Percentiles rank a stretch among this genome's conserved stretches.
Conservation (phyloP, 768 basidiomycete genomes). For the Mycena amicta region DNA sequence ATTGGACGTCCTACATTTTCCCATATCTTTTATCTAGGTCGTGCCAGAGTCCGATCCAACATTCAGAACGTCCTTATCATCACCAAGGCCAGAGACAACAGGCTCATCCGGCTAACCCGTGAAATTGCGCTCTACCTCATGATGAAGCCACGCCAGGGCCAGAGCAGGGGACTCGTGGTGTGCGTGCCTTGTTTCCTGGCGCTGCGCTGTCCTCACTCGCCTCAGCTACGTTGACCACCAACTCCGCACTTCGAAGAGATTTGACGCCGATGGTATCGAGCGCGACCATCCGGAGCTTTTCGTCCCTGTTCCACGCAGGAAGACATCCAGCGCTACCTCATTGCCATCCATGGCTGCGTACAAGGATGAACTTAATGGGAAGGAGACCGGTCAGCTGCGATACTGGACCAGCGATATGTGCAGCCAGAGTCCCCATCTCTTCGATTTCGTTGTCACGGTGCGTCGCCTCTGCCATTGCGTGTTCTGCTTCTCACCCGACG, state of each 20-base stretch:
- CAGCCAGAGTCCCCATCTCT: constrained; percentile 83
- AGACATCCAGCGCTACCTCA: constrained; percentile 71
- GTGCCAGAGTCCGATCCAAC: constrained; percentile 87
- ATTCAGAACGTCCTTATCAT: constrained; percentile 94
- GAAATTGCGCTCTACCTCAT: constrained; percentile 95
- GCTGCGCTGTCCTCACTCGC: constrained; percentile 18
- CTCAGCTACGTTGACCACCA: constrained; percentile 92
- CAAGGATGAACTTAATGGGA: constrained; percentile 42
- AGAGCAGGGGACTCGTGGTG: constrained; percentile 83
- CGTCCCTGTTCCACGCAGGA: constrained; percentile 71
- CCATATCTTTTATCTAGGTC: constrained; percentile 54
- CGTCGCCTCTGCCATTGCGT: constrained; percentile 32
- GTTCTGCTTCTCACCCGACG: not conserved
- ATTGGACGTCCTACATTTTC: constrained; percentile 11
- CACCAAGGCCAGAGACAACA: constrained; percentile 96
- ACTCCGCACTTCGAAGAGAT: constrained; percentile 83
- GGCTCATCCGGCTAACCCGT: constrained; percentile 91
- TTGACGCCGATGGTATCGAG: constrained; percentile 89
- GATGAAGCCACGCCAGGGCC: constrained; percentile 72
- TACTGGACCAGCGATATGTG: constrained; percentile 99
- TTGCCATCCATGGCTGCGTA: constrained; percentile 47
- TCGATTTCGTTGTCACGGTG: constrained; percentile 97
- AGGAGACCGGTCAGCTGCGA: constrained; percentile 86
- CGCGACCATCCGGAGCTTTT: constrained; percentile 89
- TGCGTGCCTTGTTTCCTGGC: constrained; percentile 36